A percentile compares a stretch with the other conserved stretches of the same genome.
Evolutionary conservation across 306 rosid species (phyloP).

Genomic region (Prunus dulcis): DNA sequence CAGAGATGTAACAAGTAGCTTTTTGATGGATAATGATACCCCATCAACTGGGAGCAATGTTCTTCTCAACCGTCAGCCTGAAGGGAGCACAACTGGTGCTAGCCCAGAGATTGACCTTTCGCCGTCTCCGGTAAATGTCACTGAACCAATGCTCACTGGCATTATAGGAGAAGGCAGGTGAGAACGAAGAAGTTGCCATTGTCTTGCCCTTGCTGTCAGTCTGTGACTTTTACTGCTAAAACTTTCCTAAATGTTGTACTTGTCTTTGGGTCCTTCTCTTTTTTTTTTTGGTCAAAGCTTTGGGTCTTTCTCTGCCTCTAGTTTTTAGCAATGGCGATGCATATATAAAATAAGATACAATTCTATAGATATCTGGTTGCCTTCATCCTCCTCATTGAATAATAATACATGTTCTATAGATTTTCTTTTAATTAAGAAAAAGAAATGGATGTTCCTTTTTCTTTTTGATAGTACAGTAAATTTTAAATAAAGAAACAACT

Average conservation of each 20-base stretch:
- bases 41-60: background rate
- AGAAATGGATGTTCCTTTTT: background rate
- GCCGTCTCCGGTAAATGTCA: slow-evolving; percentile 12
- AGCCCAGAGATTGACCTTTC: background rate
- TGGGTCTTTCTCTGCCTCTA: background rate
- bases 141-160: background rate
- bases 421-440: background rate
- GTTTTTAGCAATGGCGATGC: background rate
- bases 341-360: background rate
- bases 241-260: background rate
- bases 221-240: background rate
- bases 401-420: no score
- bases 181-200: background rate
- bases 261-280: background rate
- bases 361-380: background rate
- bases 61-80: background rate
- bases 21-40: slow-evolving; percentile 1
- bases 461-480: no score
- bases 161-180: slow-evolving; percentile 23
- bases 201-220: background rate
- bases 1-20: slow-evolving; percentile 19
- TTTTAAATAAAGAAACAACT: no score
- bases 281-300: no score
- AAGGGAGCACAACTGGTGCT: background rate
- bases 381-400: no score